Percentiles rank a stretch among this genome's conserved stretches.
Evolutionary conservation across 805 yeast species (phyloP).

Genomic region (Zygoascus tannicola): DNA sequence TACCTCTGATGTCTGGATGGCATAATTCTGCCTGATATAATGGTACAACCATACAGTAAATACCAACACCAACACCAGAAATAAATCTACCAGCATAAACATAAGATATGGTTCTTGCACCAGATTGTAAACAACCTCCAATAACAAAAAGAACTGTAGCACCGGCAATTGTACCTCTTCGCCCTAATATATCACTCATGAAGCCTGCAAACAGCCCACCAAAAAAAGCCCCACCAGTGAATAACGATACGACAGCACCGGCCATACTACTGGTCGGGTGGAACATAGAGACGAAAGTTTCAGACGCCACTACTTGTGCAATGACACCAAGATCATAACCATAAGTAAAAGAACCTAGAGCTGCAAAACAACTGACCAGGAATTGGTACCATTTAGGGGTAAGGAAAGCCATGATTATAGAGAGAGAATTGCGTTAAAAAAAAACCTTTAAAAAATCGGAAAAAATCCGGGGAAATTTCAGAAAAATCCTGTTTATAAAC

Average conservation of each 20-base stretch:
- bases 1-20: slow-evolving; percentile 48
- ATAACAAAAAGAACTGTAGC: slow-evolving; percentile 42
- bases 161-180: slow-evolving; percentile 44
- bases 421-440: no score
- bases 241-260: slow-evolving; percentile 7
- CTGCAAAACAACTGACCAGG: slow-evolving; percentile 24
- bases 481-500: no score
- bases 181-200: slow-evolving; percentile 45
- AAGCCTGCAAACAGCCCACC: slow-evolving; percentile 36
- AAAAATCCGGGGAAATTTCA: no score
- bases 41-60: slow-evolving; percentile 55
- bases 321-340: slow-evolving; percentile 29
- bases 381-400: background rate
- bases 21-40: slow-evolving; percentile 52
- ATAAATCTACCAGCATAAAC: slow-evolving; percentile 53
- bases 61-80: slow-evolving; percentile 55
- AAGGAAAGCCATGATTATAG: background rate
- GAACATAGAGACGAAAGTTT: slow-evolving; percentile 16
- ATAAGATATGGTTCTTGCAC: slow-evolving; percentile 36
- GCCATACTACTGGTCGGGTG: slow-evolving; percentile 1
- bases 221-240: slow-evolving; percentile 10
- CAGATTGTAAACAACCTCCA: slow-evolving; percentile 52
- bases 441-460: no score
- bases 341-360: slow-evolving; percentile 27
- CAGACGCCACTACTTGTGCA: slow-evolving; percentile 27